Evolutionary conservation across 768 basidiomycete genomes (phyloP).

Genomic region (Gelatoporia subvermispora): DNA sequence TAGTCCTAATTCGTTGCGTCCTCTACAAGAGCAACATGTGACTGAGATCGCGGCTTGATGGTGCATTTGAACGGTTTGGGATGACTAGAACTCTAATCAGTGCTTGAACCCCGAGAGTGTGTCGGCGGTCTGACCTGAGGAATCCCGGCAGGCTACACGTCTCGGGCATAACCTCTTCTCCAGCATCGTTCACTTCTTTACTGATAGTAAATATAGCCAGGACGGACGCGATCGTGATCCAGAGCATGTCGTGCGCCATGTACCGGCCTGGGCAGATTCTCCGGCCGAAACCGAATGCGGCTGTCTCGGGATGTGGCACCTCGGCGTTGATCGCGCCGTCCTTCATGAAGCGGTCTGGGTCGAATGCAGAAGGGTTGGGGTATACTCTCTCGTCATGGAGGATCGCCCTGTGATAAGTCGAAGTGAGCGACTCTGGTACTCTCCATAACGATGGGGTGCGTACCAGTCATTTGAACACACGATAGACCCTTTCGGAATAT

Average conservation of each 20-base stretch:
- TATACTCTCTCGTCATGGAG: no score
- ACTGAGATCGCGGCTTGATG: constrained; percentile 14
- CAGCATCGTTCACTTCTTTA: constrained; percentile 20
- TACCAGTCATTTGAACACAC: constrained; percentile 16
- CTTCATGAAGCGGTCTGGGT: constrained; percentile 22
- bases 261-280: constrained; percentile 26
- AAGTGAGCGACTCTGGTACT: not conserved
- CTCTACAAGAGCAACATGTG: no score
- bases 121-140: constrained; percentile 17
- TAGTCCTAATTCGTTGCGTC: no score
- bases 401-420: constrained; percentile 29
- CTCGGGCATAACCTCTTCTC: constrained; percentile 19
- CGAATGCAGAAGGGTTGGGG: no score
- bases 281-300: constrained; percentile 17
- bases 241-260: constrained; percentile 19
- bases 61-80: constrained; percentile 14
- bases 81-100: no score
- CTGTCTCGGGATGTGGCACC: constrained; percentile 13
- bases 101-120: no score
- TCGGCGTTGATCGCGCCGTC: constrained; percentile 11
- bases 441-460: not conserved
- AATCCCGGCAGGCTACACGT: constrained; percentile 17
- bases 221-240: constrained; percentile 20
- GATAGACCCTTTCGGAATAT: constrained; percentile 21
- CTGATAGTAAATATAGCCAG: constrained; percentile 20